Conservation (phyloP, 805 yeast genomes). For the Lachancea cidri region DNA sequence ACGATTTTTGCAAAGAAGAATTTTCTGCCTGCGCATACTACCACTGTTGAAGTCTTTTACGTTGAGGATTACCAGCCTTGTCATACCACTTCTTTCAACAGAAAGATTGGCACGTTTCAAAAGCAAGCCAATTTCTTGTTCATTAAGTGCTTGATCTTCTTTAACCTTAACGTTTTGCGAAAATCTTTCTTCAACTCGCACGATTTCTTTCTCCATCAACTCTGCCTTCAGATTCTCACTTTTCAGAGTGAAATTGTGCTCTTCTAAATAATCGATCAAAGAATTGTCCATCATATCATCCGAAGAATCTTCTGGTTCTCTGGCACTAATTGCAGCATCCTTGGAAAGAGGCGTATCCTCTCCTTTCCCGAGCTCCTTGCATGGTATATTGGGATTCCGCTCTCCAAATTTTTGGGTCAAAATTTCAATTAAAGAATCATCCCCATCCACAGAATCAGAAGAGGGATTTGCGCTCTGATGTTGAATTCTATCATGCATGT, state of each 20-base stretch:
- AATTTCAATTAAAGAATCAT: constrained; percentile 26
- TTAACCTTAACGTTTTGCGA: constrained; percentile 11
- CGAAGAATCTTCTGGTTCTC: neutral
- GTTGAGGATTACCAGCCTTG: constrained; percentile 26
- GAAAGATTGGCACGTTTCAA: constrained; percentile 38
- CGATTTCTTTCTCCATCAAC: constrained; percentile 4
- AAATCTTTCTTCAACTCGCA: constrained; percentile 8
- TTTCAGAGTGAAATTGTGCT: constrained; percentile 1
- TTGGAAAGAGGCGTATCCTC: neutral
- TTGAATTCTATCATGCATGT: constrained; percentile 1
- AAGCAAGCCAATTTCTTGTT: constrained; percentile 4
- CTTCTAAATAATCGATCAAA: constrained; percentile 16
- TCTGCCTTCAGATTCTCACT: neutral
- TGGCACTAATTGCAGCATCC: neutral
- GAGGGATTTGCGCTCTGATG: constrained; percentile 2
- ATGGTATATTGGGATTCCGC: constrained; percentile 1
- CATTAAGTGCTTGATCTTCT: constrained; percentile 2
- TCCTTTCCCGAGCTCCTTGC: neutral
- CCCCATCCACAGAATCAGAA: constrained; percentile 15
- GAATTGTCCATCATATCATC: constrained; percentile 17
- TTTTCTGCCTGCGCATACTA: constrained; percentile 40
- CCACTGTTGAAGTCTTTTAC: constrained; percentile 16
- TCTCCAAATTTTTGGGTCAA: constrained; percentile 21
- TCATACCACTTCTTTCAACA: constrained; percentile 41
- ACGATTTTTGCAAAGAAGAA: constrained; percentile 47